phyloP scores from a whole-genome alignment of 208 protist genomes.

The Trichomonas vaginalis region DNA sequence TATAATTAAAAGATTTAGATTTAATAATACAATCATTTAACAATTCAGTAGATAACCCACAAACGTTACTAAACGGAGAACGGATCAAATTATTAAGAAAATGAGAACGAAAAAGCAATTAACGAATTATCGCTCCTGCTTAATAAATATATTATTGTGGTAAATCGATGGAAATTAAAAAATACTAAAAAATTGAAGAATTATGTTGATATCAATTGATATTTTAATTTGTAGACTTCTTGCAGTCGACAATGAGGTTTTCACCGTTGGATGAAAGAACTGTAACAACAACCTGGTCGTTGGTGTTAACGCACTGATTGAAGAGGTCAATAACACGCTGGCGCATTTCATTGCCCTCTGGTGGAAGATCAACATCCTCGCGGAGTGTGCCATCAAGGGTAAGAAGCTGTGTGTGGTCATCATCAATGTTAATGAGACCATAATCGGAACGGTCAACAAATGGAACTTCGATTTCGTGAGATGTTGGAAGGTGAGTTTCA shows the following conservation, averaged over 20 bases:
- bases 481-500: conserved; percentile 83
- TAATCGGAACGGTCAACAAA: conserved; percentile 77
- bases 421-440: conserved; percentile 61
- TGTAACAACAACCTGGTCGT: background rate
- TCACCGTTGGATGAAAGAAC: background rate
- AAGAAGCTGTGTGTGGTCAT: background rate
- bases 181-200: too few species aligned
- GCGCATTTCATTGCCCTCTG: background rate
- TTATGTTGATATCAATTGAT: too few species aligned
- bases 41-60: too few species aligned
- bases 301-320: background rate
- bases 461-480: conserved; percentile 83
- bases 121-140: too few species aligned
- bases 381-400: background rate
- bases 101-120: too few species aligned
- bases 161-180: too few species aligned
- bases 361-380: conserved; percentile 1
- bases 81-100: too few species aligned
- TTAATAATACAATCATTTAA: too few species aligned
- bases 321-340: background rate
- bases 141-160: too few species aligned
- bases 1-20: too few species aligned
- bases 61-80: too few species aligned
- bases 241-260: background rate
- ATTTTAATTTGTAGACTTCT: background rate